phyloP scores from a whole-genome alignment of 495 filamentous ascomycete species.

The Monascus purpureus region DNA sequence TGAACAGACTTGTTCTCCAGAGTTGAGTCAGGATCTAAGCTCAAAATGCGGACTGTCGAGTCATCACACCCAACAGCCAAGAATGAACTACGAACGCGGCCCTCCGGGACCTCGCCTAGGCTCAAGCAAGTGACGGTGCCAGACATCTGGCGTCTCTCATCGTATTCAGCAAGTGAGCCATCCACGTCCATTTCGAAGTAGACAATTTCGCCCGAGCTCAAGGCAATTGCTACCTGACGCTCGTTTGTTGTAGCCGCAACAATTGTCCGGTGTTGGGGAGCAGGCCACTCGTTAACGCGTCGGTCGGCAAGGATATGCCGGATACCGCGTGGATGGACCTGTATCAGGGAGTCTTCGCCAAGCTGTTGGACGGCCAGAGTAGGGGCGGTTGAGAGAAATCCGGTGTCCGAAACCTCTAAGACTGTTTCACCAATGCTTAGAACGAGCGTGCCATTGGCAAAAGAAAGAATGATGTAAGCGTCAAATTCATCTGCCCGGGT shows the following conservation, averaged over 20 bases:
- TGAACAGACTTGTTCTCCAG: constrained; percentile 89
- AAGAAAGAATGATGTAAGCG: constrained; percentile 59
- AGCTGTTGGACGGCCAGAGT: constrained; percentile 89
- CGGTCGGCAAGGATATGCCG: constrained; percentile 70
- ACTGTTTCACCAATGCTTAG: constrained; percentile 93
- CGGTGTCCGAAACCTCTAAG: constrained; percentile 84
- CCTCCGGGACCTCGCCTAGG: constrained; percentile 86
- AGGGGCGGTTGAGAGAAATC: constrained; percentile 72
- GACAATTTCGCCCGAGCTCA: constrained; percentile 90
- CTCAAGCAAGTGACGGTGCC: constrained; percentile 90
- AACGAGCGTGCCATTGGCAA: constrained; percentile 63
- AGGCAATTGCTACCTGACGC: constrained; percentile 79
- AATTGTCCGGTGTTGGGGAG: constrained; percentile 85
- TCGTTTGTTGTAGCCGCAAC: constrained; percentile 93
- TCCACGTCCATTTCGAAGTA: constrained; percentile 96
- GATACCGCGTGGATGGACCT: constrained; percentile 92
- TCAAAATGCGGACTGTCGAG: constrained; percentile 84
- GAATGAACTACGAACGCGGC: constrained; percentile 71
- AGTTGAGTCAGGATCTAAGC: constrained; percentile 76
- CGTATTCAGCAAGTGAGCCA: constrained; percentile 81
- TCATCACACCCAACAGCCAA: constrained; percentile 95
- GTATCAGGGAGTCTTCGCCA: constrained; percentile 81
- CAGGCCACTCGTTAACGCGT: constrained; percentile 85
- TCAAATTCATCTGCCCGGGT: constrained; percentile 74
- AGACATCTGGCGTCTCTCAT: constrained; percentile 89